phyloP scores from a whole-genome alignment of 768 basidiomycete genomes.

The Lactifluus rugatus region DNA sequence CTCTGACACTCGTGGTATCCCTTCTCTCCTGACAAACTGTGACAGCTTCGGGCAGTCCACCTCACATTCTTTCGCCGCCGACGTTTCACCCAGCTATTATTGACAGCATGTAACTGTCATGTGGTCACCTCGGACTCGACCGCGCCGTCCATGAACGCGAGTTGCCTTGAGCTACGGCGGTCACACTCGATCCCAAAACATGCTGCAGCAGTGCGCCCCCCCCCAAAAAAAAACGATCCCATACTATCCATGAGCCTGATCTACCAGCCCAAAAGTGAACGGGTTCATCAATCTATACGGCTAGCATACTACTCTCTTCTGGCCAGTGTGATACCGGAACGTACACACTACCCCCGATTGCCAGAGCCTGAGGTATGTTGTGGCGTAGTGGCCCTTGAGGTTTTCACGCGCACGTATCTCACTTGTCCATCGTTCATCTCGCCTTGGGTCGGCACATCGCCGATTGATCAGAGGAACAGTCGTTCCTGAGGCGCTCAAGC shows the following conservation, averaged over 20 bases:
- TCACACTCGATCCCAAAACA: conserved; percentile 7
- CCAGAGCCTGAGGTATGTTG: not conserved
- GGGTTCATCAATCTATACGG: not conserved
- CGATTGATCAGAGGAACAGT: conserved; percentile 8
- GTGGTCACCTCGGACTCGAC: conserved; percentile 2
- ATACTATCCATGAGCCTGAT: not conserved
- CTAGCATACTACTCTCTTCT: not conserved
- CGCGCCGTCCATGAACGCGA: not conserved
- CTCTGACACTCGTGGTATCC: conserved; percentile 10
- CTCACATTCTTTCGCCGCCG: conserved; percentile 15
- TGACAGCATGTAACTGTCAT: conserved; percentile 15
- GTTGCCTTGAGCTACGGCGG: not conserved
- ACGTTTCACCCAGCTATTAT: conserved; percentile 11
- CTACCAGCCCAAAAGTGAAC: not conserved
- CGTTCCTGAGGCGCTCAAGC: conserved; percentile 15
- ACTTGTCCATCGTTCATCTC: not conserved
- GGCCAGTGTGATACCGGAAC: not conserved
- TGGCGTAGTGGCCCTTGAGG: not conserved
- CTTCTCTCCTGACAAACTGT: conserved; percentile 2
- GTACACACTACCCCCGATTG: conserved; percentile 2
- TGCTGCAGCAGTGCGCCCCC: not conserved
- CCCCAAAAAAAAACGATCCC: not conserved
- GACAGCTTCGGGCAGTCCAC: conserved; percentile 16
- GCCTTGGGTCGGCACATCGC: conserved; percentile 7
- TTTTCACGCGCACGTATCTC: not conserved